phyloP scores from a whole-genome alignment of 2,329 filamentous ascomycete genomes.

The Pseudocercospora musae region DNA sequence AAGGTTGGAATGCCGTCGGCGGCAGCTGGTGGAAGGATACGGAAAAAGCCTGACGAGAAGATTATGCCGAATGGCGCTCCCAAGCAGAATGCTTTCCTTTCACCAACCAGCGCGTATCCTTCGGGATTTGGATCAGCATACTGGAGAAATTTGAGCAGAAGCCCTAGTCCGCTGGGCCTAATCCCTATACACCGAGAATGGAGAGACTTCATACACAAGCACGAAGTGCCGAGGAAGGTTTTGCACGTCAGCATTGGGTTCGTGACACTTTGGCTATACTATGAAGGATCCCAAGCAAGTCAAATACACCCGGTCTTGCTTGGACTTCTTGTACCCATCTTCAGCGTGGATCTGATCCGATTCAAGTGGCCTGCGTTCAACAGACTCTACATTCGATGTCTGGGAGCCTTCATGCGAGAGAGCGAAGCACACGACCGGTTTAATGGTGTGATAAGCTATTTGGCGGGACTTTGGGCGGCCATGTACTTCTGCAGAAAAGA shows the following conservation, averaged over 20 bases:
- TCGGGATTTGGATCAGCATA: constrained; percentile 67
- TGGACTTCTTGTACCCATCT: constrained; percentile 76
- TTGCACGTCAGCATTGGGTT: constrained; percentile 97
- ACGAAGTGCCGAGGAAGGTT: constrained; percentile 91
- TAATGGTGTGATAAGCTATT: constrained; percentile 96
- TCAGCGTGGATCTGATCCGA: constrained; percentile 74
- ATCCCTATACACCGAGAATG: constrained; percentile 95
- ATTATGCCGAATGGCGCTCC: constrained; percentile 21
- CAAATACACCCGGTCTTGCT: constrained; percentile 83
- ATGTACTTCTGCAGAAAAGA: constrained; percentile 90
- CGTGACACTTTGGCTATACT: constrained; percentile 82
- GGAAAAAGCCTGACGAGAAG: constrained; percentile 35
- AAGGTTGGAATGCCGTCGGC: constrained; percentile 12
- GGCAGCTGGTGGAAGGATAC: constrained; percentile 10
- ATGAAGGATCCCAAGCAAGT: constrained; percentile 69
- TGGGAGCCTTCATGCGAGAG: constrained; percentile 95
- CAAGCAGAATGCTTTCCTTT: constrained; percentile 31
- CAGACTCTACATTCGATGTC: constrained; percentile 73
- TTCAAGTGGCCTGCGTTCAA: constrained; percentile 82
- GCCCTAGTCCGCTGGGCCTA: constrained; percentile 85
- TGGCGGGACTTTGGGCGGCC: constrained; percentile 83
- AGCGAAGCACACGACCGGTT: constrained; percentile 82
- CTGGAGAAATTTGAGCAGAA: constrained; percentile 86
- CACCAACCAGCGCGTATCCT: constrained; percentile 30
- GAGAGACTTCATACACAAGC: constrained; percentile 84